A percentile compares a stretch with the other conserved stretches of the same genome.
phyloP scores from a whole-genome alignment of 179 eudicot species.

The Amaranthus tricolor region DNA sequence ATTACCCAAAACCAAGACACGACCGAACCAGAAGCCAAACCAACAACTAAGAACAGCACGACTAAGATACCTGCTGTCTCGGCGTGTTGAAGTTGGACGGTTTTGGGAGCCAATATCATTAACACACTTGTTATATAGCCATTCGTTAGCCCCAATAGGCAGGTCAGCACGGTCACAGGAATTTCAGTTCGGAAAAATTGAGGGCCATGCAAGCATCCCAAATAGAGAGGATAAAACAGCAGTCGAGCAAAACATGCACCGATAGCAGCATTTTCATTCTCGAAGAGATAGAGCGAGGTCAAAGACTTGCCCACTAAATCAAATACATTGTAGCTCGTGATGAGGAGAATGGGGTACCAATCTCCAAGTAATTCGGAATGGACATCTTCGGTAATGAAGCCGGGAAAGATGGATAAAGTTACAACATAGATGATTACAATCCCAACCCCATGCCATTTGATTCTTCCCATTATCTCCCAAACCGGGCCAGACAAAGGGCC shows the following conservation, averaged over 20 bases:
- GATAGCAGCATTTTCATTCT: constrained; percentile 63
- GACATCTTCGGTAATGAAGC: constrained; percentile 85
- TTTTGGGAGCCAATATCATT: constrained; percentile 73
- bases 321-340: constrained; percentile 68
- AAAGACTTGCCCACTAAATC: constrained; percentile 75
- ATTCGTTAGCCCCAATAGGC: constrained; percentile 82
- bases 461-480: constrained; percentile 60
- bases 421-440: constrained; percentile 56
- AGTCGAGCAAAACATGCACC: constrained; percentile 63
- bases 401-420: constrained; percentile 77
- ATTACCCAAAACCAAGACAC: constrained; percentile 91
- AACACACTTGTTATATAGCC: constrained; percentile 82
- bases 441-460: constrained; percentile 74
- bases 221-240: constrained; percentile 66
- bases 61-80: constrained; percentile 77
- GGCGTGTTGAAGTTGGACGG: constrained; percentile 63
- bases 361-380: constrained; percentile 63
- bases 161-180: constrained; percentile 73
- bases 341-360: constrained; percentile 74
- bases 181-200: constrained; percentile 65
- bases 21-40: constrained; percentile 79
- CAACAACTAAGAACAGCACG: constrained; percentile 69
- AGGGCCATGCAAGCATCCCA: constrained; percentile 79
- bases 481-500: constrained; percentile 44
- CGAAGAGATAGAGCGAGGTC: constrained; percentile 56